Conservation (phyloP, 208 protist genomes). For the Wallacemonas sp. region DNA sequence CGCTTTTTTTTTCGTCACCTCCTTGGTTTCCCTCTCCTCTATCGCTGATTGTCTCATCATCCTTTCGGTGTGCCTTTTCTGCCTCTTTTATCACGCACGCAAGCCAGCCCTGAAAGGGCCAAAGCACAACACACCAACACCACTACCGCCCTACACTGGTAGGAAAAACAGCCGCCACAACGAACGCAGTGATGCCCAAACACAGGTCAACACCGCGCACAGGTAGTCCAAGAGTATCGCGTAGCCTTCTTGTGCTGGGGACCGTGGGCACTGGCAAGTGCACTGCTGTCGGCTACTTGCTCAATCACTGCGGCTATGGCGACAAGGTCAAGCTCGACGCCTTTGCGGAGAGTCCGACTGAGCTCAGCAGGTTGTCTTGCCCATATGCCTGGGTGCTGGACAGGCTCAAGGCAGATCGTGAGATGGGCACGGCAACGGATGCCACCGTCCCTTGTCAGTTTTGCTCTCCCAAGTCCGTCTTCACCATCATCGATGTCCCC, state of each 20-base stretch:
- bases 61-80: constrained; percentile 6
- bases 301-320: constrained; percentile 92
- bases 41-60: too few relatives aligned
- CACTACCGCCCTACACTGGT: too few relatives aligned
- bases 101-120: too few relatives aligned
- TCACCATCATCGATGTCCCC: constrained; percentile 94
- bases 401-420: constrained; percentile 92
- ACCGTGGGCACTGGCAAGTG: constrained; percentile 92
- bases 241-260: constrained; percentile 55
- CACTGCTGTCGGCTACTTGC: constrained; percentile 89
- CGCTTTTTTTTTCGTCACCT: too few relatives aligned
- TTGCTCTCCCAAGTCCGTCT: constrained; percentile 86
- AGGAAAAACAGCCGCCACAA: too few relatives aligned
- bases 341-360: constrained; percentile 91
- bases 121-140: too few relatives aligned
- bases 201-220: too few relatives aligned
- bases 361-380: constrained; percentile 92
- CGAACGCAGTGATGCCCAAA: too few relatives aligned
- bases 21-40: too few relatives aligned
- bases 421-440: constrained; percentile 94
- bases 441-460: constrained; percentile 93
- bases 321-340: constrained; percentile 90
- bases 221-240: too few relatives aligned
- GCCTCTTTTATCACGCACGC: neutral
- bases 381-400: constrained; percentile 94